These are phyloP conservation scores for Macroventuria anomochaeta DNA, from an alignment of 2,329 filamentous ascomycete species.

Conservation along the genomic window DNA sequence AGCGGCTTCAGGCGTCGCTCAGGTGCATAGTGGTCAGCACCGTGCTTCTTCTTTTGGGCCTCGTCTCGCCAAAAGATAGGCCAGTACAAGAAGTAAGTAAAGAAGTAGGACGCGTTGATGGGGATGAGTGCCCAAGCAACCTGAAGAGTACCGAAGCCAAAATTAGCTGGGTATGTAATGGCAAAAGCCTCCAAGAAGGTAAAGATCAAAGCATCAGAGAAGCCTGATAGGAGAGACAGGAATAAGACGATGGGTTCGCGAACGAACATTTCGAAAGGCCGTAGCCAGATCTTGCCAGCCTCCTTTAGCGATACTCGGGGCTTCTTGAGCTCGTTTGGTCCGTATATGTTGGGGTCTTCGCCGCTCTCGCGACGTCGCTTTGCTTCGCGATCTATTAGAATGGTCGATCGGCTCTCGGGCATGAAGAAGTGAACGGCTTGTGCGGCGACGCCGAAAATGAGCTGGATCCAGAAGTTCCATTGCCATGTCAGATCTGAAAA, in stretches of 20 bases:
- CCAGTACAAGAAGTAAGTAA: conserved; percentile 67
- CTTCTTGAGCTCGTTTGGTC: conserved; percentile 69
- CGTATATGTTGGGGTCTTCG: conserved; percentile 66
- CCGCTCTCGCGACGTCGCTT: conserved; percentile 72
- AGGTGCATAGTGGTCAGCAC: conserved; percentile 62
- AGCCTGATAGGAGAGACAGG: conserved; percentile 74
- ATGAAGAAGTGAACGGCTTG: conserved; percentile 70
- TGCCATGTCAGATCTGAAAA: conserved; percentile 64
- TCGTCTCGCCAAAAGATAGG: conserved; percentile 55
- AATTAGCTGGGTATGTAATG: conserved; percentile 68
- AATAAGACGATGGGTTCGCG: conserved; percentile 76
- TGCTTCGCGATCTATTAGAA: conserved; percentile 78
- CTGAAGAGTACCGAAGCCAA: conserved; percentile 64
- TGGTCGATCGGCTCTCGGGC: conserved; percentile 76
- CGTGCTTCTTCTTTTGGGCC: conserved; percentile 42
- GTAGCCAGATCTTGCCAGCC: conserved; percentile 57
- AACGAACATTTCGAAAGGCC: conserved; percentile 69
- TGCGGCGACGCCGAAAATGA: conserved; percentile 75
- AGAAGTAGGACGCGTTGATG: conserved; percentile 63
- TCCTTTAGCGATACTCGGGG: conserved; percentile 42
- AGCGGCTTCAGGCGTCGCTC: conserved; percentile 68
- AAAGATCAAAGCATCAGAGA: conserved; percentile 78
- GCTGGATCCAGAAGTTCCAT: conserved; percentile 82
- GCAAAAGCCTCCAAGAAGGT: conserved; percentile 75
- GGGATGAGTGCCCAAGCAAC: conserved; percentile 65